A percentile compares a stretch with the other conserved stretches of the same genome.
phyloP scores from a whole-genome alignment of 2,329 filamentous ascomycete genomes.

The Penicillium sp. region DNA sequence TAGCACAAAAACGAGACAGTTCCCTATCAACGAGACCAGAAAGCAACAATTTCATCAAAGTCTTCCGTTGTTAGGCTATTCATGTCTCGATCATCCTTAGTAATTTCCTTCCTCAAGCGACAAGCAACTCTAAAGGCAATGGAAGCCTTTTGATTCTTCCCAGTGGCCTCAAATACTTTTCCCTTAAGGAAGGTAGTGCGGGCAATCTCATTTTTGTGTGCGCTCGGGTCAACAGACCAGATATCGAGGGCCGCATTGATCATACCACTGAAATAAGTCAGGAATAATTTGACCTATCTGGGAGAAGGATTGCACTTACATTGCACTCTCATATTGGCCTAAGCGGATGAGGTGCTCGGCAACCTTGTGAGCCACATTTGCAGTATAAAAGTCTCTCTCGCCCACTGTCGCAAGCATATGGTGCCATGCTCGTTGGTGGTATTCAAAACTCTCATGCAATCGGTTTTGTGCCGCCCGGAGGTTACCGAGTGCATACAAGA shows the following conservation, averaged over 20 bases:
- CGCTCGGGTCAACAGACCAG: constrained; percentile 9
- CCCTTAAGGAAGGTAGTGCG: constrained; percentile 19
- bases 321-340: background rate
- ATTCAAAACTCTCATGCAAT: constrained; percentile 16
- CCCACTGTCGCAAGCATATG: constrained; percentile 21
- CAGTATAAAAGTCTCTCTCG: constrained; percentile 22
- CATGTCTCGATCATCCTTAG: constrained; percentile 13
- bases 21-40: constrained; percentile 7
- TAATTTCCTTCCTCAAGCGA: constrained; percentile 19
- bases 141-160: constrained; percentile 14
- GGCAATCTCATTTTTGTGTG: constrained; percentile 18
- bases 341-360: constrained; percentile 18
- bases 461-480: background rate
- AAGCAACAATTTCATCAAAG: constrained; percentile 19
- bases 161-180: constrained; percentile 11
- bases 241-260: constrained; percentile 13
- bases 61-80: constrained; percentile 13
- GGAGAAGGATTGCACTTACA: background rate
- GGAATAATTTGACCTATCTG: background rate
- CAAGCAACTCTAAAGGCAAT: constrained; percentile 13
- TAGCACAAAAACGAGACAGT: background rate
- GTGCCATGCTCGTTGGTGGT: constrained; percentile 16
- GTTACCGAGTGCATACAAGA: background rate
- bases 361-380: constrained; percentile 17
- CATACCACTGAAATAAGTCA: constrained; percentile 11